Conservation (phyloP, 1,284 basidiomycete genomes). For the Microbotryum saponariae region DNA sequence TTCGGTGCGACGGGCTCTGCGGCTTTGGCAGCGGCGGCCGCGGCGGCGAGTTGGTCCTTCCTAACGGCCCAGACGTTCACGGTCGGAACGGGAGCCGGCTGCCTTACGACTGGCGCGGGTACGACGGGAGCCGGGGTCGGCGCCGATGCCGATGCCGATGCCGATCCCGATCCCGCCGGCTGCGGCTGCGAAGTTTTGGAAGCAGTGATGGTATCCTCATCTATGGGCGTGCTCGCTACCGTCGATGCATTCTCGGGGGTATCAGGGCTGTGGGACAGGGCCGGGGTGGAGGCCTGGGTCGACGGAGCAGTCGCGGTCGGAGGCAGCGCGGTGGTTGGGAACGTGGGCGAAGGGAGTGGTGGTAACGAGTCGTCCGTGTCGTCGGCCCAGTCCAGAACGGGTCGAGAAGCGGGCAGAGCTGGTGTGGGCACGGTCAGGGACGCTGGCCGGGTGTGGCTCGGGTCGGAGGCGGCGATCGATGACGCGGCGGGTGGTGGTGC, state of each 20-base stretch:
- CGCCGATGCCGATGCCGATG: background rate
- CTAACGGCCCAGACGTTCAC: constrained; percentile 31
- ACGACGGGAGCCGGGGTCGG: background rate
- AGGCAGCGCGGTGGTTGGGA: too few species aligned
- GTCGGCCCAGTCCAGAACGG: too few species aligned
- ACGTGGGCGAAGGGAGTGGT: too few species aligned
- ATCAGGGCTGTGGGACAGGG: background rate
- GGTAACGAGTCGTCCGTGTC: too few species aligned
- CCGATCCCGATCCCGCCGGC: background rate
- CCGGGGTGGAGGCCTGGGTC: background rate
- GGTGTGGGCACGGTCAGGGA: too few species aligned
- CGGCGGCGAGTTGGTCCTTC: constrained; percentile 23
- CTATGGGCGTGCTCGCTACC: constrained; percentile 3
- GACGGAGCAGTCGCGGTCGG: too few species aligned
- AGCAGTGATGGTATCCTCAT: constrained; percentile 1
- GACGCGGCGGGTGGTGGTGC: too few species aligned
- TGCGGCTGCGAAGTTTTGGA: too few species aligned
- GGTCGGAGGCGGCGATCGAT: too few species aligned
- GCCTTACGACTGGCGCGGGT: constrained; percentile 2
- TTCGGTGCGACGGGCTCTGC: too few species aligned
- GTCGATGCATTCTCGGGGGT: background rate
- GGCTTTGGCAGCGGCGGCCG: constrained; percentile 1
- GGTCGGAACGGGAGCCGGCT: constrained; percentile 14
- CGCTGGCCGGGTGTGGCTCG: too few species aligned
- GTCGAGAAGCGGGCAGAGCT: too few species aligned